These are phyloP conservation scores for Mortierella sp. DNA, from an alignment of 371 early-diverging fungal species.

Conservation along the genomic window DNA sequence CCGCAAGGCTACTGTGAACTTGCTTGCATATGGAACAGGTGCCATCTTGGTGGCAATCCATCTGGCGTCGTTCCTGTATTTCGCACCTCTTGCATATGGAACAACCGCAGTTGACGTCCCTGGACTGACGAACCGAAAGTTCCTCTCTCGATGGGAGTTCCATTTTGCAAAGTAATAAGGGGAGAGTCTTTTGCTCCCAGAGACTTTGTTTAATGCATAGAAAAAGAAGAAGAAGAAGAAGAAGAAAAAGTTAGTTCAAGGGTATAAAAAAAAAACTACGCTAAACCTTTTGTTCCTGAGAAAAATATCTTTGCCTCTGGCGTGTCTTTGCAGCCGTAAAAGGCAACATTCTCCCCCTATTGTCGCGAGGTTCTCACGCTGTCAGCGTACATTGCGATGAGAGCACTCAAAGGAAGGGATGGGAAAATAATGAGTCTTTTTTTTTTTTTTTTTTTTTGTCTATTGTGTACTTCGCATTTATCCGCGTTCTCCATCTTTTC, in stretches of 20 bases:
- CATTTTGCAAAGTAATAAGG: slow-evolving; percentile 72
- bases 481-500: slow-evolving; percentile 10
- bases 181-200: slow-evolving; percentile 6
- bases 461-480: not conserved
- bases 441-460: not conserved
- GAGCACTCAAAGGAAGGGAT: not conserved
- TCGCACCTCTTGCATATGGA: slow-evolving; percentile 77
- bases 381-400: no score
- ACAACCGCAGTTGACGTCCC: slow-evolving; percentile 62
- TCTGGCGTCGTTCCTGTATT: slow-evolving; percentile 63
- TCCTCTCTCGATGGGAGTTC: slow-evolving; percentile 84
- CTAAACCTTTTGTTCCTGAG: not conserved
- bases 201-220: no score
- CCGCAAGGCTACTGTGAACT: slow-evolving; percentile 36
- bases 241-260: not conserved
- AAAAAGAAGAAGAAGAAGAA: not conserved
- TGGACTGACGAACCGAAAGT: slow-evolving; percentile 73
- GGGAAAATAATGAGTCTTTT: not conserved
- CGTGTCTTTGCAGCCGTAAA: not conserved
- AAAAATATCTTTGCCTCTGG: not conserved
- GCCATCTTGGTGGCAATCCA: slow-evolving; percentile 60
- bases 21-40: slow-evolving; percentile 55
- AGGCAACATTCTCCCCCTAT: not conserved
- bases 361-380: slow-evolving; percentile 8
- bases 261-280: not conserved